Conservation (phyloP, 352 stramenopile genomes). For the Halophytophthora batemanensis region DNA sequence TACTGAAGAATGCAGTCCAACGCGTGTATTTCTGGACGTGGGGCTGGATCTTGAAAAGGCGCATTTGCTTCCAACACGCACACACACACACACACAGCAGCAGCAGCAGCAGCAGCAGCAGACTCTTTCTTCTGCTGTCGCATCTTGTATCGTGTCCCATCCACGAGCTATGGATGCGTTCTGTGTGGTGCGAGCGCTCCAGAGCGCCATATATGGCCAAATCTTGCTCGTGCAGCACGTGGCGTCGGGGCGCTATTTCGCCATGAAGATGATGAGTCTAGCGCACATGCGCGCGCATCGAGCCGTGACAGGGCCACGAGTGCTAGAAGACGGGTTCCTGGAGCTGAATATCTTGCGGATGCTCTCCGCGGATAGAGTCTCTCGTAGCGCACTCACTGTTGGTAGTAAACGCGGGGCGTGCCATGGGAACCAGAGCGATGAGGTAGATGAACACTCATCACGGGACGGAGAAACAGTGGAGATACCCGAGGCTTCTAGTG, state of each 20-base stretch:
- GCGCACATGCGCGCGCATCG: constrained; percentile 44
- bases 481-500: constrained; percentile 19
- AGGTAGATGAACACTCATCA: not conserved
- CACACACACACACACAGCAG: not conserved
- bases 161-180: constrained; percentile 43
- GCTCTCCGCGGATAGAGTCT: constrained; percentile 32
- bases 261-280: constrained; percentile 68
- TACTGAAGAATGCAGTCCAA: no score
- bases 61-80: not conserved
- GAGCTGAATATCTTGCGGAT: constrained; percentile 43
- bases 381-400: constrained; percentile 1
- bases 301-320: constrained; percentile 33
- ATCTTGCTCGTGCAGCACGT: constrained; percentile 43
- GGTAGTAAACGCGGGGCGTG: not conserved
- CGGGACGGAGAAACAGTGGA: not conserved
- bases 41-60: not conserved
- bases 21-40: not conserved
- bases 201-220: constrained; percentile 51
- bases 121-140: not conserved
- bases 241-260: constrained; percentile 29
- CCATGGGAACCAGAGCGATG: not conserved
- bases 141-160: not conserved
- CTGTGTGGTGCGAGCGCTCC: constrained; percentile 34
- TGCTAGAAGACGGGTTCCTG: constrained; percentile 41
- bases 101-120: no score